Conservation (phyloP, 2,329 filamentous ascomycete genomes). For the Pezicula carpinea region DNA sequence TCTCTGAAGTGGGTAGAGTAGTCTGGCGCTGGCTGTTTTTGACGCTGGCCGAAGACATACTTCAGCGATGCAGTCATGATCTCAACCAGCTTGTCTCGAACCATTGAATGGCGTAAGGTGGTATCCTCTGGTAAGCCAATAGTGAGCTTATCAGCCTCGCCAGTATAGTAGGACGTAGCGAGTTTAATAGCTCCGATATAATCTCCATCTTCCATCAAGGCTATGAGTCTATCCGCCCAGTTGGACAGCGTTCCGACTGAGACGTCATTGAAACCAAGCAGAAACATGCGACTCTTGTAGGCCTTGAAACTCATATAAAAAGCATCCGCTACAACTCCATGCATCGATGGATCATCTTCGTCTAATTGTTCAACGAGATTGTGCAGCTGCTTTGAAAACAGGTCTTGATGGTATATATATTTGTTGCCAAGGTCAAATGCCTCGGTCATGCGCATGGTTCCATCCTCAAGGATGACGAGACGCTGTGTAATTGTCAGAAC, state of each 20-base stretch:
- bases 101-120: constrained; percentile 68
- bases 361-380: constrained; percentile 82
- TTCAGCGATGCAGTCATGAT: constrained; percentile 91
- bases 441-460: constrained; percentile 84
- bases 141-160: constrained; percentile 88
- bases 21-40: constrained; percentile 38
- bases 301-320: constrained; percentile 97
- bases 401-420: constrained; percentile 85
- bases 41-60: constrained; percentile 73
- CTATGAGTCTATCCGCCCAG: constrained; percentile 91
- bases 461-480: constrained; percentile 87
- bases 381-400: constrained; percentile 85
- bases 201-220: constrained; percentile 94
- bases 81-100: constrained; percentile 83
- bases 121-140: constrained; percentile 89
- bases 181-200: constrained; percentile 88
- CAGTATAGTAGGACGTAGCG: constrained; percentile 87
- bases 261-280: constrained; percentile 90
- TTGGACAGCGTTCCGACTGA: constrained; percentile 91
- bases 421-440: constrained; percentile 88
- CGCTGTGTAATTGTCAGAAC: constrained; percentile 93
- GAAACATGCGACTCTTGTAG: constrained; percentile 89
- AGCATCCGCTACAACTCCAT: constrained; percentile 92
- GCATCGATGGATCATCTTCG: constrained; percentile 82
- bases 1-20: constrained; percentile 58